These are phyloP conservation scores for Naganishia cerealis DNA, from an alignment of 1,284 basidiomycete genomes.

Conservation along the genomic window DNA sequence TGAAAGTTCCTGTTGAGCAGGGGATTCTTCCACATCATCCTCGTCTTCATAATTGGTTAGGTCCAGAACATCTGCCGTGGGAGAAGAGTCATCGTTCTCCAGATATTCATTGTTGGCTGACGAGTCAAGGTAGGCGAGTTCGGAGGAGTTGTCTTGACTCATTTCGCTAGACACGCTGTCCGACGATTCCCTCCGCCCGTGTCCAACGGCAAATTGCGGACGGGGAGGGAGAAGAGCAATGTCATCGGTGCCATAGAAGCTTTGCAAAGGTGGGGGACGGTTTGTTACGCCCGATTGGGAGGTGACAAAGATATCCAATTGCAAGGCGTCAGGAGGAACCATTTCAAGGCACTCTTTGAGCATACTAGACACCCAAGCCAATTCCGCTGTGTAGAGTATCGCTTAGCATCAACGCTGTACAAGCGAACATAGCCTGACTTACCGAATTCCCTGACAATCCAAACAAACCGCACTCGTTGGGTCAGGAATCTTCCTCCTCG, in stretches of 20 bases:
- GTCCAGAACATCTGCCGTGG: constrained; percentile 61
- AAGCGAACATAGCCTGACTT: constrained; percentile 42
- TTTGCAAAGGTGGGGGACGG: constrained; percentile 19
- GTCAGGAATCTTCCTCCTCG: constrained; percentile 58
- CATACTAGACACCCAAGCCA: constrained; percentile 75
- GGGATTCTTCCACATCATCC: constrained; percentile 68
- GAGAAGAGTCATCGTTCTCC: constrained; percentile 22
- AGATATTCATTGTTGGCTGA: constrained; percentile 23
- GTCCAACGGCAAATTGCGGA: constrained; percentile 54
- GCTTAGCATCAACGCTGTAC: background rate
- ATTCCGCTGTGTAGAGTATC: constrained; percentile 61
- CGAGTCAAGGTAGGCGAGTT: constrained; percentile 55
- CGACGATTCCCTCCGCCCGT: constrained; percentile 46
- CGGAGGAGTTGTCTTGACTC: constrained; percentile 54
- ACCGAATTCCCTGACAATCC: constrained; percentile 81
- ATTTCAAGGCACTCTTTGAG: constrained; percentile 68
- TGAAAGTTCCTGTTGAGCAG: constrained; percentile 64
- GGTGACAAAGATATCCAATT: constrained; percentile 79
- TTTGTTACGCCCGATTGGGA: constrained; percentile 12
- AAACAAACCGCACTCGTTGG: constrained; percentile 71
- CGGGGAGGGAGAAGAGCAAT: constrained; percentile 55
- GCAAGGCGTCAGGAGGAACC: constrained; percentile 62
- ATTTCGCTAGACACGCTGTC: constrained; percentile 44
- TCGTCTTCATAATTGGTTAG: constrained; percentile 81
- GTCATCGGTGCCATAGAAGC: constrained; percentile 25